Evolutionary conservation across 495 filamentous ascomycete species (phyloP).

Genomic region (Xylaria acuta): DNA sequence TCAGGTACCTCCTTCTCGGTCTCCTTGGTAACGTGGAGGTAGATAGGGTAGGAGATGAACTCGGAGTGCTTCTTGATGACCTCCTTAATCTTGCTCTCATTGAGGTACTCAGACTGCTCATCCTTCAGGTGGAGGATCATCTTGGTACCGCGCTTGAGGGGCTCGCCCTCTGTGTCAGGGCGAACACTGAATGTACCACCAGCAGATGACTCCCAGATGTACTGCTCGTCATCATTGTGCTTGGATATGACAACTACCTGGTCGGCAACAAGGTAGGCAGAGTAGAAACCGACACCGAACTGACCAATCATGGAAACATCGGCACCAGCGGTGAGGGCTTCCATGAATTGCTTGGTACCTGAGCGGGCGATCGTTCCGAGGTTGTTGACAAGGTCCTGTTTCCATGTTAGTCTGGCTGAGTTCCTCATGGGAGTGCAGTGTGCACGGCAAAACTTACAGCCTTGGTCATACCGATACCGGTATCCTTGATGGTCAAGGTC

Average conservation of each 20-base stretch:
- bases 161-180: slow-evolving; percentile 88
- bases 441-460: slow-evolving; percentile 69
- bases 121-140: slow-evolving; percentile 99
- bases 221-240: slow-evolving; percentile 99
- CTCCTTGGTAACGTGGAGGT: slow-evolving; percentile 98
- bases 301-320: slow-evolving; percentile 99
- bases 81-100: slow-evolving; percentile 99
- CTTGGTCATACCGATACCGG: slow-evolving; percentile 99
- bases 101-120: slow-evolving; percentile 97
- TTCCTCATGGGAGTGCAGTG: not conserved
- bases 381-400: slow-evolving; percentile 98
- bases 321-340: slow-evolving; percentile 95
- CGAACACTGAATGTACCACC: slow-evolving; percentile 96
- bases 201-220: slow-evolving; percentile 97
- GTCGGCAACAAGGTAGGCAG: slow-evolving; percentile 98
- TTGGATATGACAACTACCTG: slow-evolving; percentile 93
- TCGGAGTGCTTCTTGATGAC: slow-evolving; percentile 99
- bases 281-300: slow-evolving; percentile 99
- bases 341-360: slow-evolving; percentile 99
- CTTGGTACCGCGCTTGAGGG: slow-evolving; percentile 92
- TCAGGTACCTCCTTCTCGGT: slow-evolving; percentile 98
- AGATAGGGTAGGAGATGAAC: slow-evolving; percentile 99
- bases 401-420: slow-evolving; percentile 33
- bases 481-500: slow-evolving; percentile 95
- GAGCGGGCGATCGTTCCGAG: slow-evolving; percentile 98